Evolutionary conservation across 2,329 filamentous ascomycete species (phyloP), one percentile per base, ranked within the genome.

Genomic region (Keithomyces neogunnii): DNA sequence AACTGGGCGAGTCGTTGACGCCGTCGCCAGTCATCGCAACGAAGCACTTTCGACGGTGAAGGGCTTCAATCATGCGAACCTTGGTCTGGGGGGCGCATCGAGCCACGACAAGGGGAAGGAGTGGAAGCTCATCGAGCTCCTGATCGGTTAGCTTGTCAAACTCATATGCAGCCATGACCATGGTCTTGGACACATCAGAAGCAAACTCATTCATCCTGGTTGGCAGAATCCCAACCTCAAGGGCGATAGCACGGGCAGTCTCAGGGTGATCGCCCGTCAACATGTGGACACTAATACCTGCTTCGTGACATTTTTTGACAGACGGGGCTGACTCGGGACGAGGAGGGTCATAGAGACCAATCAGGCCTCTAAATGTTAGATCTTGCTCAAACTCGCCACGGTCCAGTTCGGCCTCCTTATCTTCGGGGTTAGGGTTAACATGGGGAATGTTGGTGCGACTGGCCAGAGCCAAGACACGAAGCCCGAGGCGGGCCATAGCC

Each of bases 1-100:
- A 69, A 19, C 82, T 84, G 1, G 84, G 84, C 1, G 81, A 81
- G 59, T 87, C 84, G 56, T 87, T 87, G 50, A 87, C 84, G 32
- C 84, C 84, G 55, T 88, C 84, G 51, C 84, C 84, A 10, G 83
- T 87, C 83, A 87, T 87, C 48, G 83, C 84, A 43, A 78, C 82
- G 63, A 82, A 87, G n/a, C 73, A 70, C 45, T 74, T 74, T 42
- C 84, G 78, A 33, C 84, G 74, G 58, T 87, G 84, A 4, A 88
- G 75, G 5, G 85, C 84, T 54, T 86, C 83, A 51, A 88, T 86
- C 85, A 88, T 88, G 48, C 84, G 78, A 4, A 86, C 84, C 63
- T 89, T 88, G 8, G 85, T 88, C 48, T 80, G 76, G 0, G 85
- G 85, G 1, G 84, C 81, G 60, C 85, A 88, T 3, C 84, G 77